These are phyloP conservation scores for Colletotrichum camelliae DNA, from an alignment of 2,329 filamentous ascomycete genomes.

Conservation along the genomic window DNA sequence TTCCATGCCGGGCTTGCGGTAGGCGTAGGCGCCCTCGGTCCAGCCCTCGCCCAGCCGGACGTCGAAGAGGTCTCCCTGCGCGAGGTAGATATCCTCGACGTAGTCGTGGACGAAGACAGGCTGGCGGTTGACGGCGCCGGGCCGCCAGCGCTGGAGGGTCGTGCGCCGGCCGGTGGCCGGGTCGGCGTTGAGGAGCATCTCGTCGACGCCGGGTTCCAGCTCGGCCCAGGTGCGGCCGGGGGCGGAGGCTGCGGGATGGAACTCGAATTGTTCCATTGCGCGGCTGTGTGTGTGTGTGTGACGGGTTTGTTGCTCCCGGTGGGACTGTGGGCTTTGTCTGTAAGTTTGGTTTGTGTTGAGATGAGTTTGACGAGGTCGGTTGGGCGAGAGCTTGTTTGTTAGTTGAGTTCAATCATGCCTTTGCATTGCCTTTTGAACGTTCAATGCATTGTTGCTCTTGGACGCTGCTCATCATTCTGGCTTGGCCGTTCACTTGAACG, in stretches of 20 bases:
- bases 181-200: constrained; percentile 39
- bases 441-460: background rate
- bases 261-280: constrained; percentile 32
- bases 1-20: constrained; percentile 42
- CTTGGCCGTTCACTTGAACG: background rate
- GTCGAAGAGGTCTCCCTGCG: constrained; percentile 40
- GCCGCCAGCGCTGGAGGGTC: constrained; percentile 40
- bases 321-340: background rate
- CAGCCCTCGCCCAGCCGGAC: constrained; percentile 32
- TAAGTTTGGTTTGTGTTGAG: background rate
- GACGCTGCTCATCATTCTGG: background rate
- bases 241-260: constrained; percentile 27
- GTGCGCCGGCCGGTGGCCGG: constrained; percentile 30
- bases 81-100: constrained; percentile 42
- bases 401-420: background rate
- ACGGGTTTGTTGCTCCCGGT: background rate
- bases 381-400: background rate
- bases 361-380: background rate
- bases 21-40: constrained; percentile 41
- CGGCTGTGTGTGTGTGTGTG: background rate
- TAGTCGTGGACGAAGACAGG: constrained; percentile 39
- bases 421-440: background rate
- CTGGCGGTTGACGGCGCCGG: constrained; percentile 30
- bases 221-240: constrained; percentile 26
- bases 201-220: constrained; percentile 37